Evolutionary conservation across 2,329 filamentous ascomycete species (phyloP).

Genomic region (Fusarium sp.): DNA sequence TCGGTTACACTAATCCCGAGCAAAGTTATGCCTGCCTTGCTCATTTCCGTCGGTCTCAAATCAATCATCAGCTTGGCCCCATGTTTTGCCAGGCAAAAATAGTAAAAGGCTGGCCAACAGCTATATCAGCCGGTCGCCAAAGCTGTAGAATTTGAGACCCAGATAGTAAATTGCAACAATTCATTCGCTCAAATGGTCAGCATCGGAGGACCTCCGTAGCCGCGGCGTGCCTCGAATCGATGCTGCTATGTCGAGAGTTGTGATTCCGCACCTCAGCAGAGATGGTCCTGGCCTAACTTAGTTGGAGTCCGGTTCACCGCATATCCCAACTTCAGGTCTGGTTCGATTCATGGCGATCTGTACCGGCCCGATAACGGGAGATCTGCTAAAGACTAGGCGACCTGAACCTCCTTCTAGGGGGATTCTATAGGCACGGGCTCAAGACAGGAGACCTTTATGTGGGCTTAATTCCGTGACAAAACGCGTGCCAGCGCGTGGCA

Average conservation of each 20-base stretch:
- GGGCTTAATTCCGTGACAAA: constrained; percentile 25
- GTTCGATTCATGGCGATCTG: constrained; percentile 30
- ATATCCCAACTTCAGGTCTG: constrained; percentile 34
- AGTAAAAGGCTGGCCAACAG: background rate
- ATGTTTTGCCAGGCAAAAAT: background rate
- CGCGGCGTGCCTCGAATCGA: background rate
- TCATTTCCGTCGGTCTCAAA: constrained; percentile 8
- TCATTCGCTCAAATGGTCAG: constrained; percentile 1
- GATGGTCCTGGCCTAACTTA: constrained; percentile 10
- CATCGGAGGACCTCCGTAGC: constrained; percentile 11
- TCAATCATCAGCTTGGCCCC: constrained; percentile 10
- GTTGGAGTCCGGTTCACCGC: constrained; percentile 40
- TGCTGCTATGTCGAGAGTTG: background rate
- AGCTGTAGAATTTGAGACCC: background rate
- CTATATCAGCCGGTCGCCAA: background rate
- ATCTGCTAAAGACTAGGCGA: constrained; percentile 35
- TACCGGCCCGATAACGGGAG: constrained; percentile 42
- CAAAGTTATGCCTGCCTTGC: constrained; percentile 12
- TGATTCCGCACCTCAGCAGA: background rate
- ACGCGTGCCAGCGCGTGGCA: constrained; percentile 32
- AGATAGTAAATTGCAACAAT: background rate
- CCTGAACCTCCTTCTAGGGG: constrained; percentile 20
- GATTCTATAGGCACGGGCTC: constrained; percentile 23
- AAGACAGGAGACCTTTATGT: constrained; percentile 18
- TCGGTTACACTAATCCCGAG: constrained; percentile 19